phyloP scores from a whole-genome alignment of 805 yeast genomes.

The Ogataea nakhonphanomensis region DNA sequence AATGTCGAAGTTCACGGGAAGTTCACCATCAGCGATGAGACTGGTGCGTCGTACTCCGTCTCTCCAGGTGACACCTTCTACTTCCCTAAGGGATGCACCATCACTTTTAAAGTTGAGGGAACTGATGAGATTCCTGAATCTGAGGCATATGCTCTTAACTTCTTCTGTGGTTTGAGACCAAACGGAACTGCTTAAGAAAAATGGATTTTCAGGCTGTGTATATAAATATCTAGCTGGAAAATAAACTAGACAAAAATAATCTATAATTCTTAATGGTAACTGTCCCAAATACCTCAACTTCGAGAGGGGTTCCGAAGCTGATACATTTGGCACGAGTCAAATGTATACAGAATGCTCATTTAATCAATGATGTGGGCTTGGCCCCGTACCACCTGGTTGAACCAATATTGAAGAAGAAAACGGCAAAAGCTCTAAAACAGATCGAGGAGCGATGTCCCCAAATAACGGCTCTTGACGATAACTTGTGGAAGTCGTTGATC shows the following conservation, averaged over 20 bases:
- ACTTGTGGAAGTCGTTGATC: slow-evolving; percentile 43
- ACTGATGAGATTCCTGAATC: slow-evolving; percentile 30
- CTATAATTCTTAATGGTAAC: neutral
- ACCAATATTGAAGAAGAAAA: slow-evolving; percentile 44
- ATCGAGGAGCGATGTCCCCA: slow-evolving; percentile 44
- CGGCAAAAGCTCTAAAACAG: slow-evolving; percentile 39
- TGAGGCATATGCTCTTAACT: slow-evolving; percentile 60
- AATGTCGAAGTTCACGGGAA: slow-evolving; percentile 66
- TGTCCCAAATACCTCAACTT: slow-evolving; percentile 21
- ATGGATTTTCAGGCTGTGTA: slow-evolving; percentile 6
- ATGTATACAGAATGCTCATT: slow-evolving; percentile 31
- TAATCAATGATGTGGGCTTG: slow-evolving; percentile 32
- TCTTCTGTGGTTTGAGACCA: slow-evolving; percentile 59
- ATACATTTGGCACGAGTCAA: slow-evolving; percentile 27
- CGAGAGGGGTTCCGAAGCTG: slow-evolving; percentile 24
- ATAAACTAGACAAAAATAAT: slow-evolving; percentile 2
- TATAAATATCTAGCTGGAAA: slow-evolving; percentile 1
- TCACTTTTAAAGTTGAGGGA: slow-evolving; percentile 53
- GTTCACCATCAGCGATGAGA: slow-evolving; percentile 58
- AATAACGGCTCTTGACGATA: slow-evolving; percentile 40
- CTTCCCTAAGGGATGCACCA: slow-evolving; percentile 65
- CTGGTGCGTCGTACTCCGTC: slow-evolving; percentile 55
- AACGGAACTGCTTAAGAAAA: slow-evolving; percentile 31
- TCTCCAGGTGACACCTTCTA: slow-evolving; percentile 65
- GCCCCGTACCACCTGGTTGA: slow-evolving; percentile 44